A percentile compares a stretch with the other conserved stretches of the same genome.
Conservation (phyloP, 352 stramenopile genomes). For the Globisporangium camurandrum region DNA sequence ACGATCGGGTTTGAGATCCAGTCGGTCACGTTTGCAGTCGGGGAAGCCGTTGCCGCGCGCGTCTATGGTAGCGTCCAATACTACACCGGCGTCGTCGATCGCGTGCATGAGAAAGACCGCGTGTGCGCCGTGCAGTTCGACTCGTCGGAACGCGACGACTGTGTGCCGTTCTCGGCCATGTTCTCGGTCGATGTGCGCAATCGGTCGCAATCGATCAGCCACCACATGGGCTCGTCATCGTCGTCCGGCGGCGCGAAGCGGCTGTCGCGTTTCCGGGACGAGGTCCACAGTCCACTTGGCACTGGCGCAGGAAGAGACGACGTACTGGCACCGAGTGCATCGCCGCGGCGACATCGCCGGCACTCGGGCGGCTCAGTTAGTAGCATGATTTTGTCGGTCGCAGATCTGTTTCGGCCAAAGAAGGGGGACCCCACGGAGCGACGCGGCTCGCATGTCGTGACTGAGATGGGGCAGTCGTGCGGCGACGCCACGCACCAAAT, state of each 20-base stretch:
- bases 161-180: conserved; percentile 58
- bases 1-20: conserved; percentile 68
- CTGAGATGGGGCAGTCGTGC: conserved; percentile 25
- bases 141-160: conserved; percentile 52
- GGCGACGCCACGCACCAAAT: conserved; percentile 4
- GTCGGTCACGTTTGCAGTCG: conserved; percentile 36
- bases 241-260: conserved; percentile 24
- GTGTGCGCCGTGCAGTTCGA: conserved; percentile 63
- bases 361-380: conserved; percentile 48
- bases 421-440: conserved; percentile 29
- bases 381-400: conserved; percentile 57
- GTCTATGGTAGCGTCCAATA: conserved; percentile 50
- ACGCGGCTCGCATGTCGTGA: conserved; percentile 34
- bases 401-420: conserved; percentile 32
- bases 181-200: conserved; percentile 53
- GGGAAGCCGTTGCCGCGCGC: conserved; percentile 54
- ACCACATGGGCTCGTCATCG: conserved; percentile 28
- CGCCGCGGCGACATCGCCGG: conserved; percentile 10
- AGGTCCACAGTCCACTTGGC: conserved; percentile 5
- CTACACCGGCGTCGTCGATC: conserved; percentile 50
- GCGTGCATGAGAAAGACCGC: conserved; percentile 44
- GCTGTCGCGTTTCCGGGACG: conserved; percentile 10
- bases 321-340: neutral
- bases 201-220: conserved; percentile 30
- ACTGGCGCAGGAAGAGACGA: conserved; percentile 2